Base-by-base conservation (phyloP, 805 yeast genomes). In the Candida pseudoglaebosa region DNA sequence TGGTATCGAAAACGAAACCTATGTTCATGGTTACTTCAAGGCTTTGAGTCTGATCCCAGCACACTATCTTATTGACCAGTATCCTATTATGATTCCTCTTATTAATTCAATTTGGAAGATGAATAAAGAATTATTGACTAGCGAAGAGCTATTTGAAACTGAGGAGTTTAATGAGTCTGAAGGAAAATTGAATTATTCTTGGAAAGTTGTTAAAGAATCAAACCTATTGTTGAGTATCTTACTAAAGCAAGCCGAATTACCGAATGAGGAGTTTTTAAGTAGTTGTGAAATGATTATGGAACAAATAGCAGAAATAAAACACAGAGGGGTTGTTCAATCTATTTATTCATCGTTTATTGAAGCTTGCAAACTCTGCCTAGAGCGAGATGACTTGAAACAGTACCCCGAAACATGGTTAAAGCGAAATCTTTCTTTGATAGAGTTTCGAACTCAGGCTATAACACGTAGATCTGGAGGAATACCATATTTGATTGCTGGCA, bases 401-500 rank as follows among this genome's bases (percentile, higher is more conserved):
- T 65, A 62, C 29, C 80, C 90, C 4, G 50, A 54, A 8, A 40
- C 46, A 10, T 87, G 95, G 95, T 58, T 89, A 2, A 53, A 66
- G 12, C 58, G 65, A n/a, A 82, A 77, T 46, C 49, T 89, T 12
- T 52, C 56, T 3, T 54, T 78, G 33, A 62, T 86, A 18, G 71
- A 73, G 43, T 66, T 67, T 0, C 77, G 74, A 48, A 68, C 83
- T 0, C 90, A 87, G 50, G 73, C 76, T 33, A 83, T 90, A 37
- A 84, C 95, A 0, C 73, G 98, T 55, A 70, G 98, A 46, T 89
- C 97, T 1, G 98, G 96, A 2, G 97, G 98, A 0, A 61, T 93
- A 13, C 98, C 98, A 1, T 82, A 67, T 49, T 64, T 91, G 37
- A 68, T 91, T 10, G 75, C 93, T 1, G 93, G 85, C 1, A 75